Conservation (phyloP, 176 grass and related monocot genomes). For the Triticum urartu region DNA sequence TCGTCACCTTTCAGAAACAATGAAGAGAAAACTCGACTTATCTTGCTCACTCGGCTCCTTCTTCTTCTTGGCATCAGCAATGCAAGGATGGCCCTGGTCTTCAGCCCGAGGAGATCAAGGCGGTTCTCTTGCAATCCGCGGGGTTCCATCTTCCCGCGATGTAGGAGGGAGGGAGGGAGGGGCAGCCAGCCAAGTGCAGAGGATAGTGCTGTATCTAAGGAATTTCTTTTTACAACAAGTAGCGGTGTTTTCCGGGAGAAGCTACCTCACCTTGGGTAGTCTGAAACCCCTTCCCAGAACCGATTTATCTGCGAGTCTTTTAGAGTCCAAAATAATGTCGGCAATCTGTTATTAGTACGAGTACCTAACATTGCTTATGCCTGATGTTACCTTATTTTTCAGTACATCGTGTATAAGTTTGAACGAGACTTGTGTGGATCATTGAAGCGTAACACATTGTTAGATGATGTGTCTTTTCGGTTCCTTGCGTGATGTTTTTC, state of each 20-base stretch:
- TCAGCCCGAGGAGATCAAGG: slow-evolving; percentile 88
- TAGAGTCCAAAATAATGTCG: slow-evolving; percentile 31
- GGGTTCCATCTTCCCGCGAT: slow-evolving; percentile 51
- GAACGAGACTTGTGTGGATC: neutral
- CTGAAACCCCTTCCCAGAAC: neutral
- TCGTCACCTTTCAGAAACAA: neutral
- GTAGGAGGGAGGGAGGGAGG: neutral
- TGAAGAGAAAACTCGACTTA: neutral
- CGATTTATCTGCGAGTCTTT: slow-evolving; percentile 19
- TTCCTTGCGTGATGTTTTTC: neutral
- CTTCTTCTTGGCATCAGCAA: slow-evolving; percentile 53
- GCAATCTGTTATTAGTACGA: neutral
- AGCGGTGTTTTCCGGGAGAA: neutral
- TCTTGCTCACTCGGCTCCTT: neutral
- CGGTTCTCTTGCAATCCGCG: slow-evolving; percentile 71
- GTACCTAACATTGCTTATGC: neutral
- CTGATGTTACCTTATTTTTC: neutral
- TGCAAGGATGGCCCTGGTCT: slow-evolving; percentile 74
- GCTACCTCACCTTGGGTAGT: neutral
- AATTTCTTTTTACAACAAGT: neutral
- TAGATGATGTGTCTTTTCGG: neutral
- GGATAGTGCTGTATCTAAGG: slow-evolving; percentile 23
- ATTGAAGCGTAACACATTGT: neutral
- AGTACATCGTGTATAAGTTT: slow-evolving; percentile 36
- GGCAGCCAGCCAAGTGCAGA: neutral